Percentiles rank a stretch among this genome's conserved stretches.
phyloP scores from a whole-genome alignment of 495 filamentous ascomycete species.

The Talaromyces nanjingensis region DNA sequence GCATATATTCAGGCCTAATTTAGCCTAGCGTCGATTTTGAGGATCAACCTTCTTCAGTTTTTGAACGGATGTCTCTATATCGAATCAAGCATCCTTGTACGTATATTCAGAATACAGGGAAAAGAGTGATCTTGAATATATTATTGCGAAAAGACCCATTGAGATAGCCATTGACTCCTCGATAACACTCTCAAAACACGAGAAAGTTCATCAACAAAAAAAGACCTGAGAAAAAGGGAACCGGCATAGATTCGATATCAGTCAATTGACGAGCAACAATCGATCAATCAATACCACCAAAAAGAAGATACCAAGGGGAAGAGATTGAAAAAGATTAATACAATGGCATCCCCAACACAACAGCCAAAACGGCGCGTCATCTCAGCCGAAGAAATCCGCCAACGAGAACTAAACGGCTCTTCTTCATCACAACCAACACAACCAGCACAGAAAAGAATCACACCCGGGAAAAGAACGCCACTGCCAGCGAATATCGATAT shows the following conservation, averaged over 20 bases:
- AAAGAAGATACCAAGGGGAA: not conserved
- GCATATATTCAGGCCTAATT: not conserved
- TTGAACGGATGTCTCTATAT: not conserved
- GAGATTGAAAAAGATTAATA: not conserved
- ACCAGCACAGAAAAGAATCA: not conserved
- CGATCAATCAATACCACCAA: not conserved
- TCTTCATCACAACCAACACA: not conserved
- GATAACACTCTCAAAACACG: too few relatives aligned
- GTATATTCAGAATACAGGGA: too few relatives aligned
- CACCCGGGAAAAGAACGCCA: not conserved
- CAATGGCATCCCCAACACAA: not conserved
- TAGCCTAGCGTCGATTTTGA: not conserved
- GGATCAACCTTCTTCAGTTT: not conserved
- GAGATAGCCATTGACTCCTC: too few relatives aligned
- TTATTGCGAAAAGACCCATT: too few relatives aligned
- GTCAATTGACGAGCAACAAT: too few relatives aligned
- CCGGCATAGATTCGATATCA: too few relatives aligned
- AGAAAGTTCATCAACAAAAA: too few relatives aligned
- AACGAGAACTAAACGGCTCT: not conserved
- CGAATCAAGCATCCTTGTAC: too few relatives aligned
- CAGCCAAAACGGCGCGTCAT: not conserved
- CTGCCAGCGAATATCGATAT: slow-evolving; percentile 15
- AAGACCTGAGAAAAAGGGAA: too few relatives aligned
- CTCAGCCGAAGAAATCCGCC: not conserved
- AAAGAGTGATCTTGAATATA: too few relatives aligned